Evolutionary conservation across 1,284 basidiomycete species (phyloP).

Genomic region (Leccinum brunneo-olivaceum): DNA sequence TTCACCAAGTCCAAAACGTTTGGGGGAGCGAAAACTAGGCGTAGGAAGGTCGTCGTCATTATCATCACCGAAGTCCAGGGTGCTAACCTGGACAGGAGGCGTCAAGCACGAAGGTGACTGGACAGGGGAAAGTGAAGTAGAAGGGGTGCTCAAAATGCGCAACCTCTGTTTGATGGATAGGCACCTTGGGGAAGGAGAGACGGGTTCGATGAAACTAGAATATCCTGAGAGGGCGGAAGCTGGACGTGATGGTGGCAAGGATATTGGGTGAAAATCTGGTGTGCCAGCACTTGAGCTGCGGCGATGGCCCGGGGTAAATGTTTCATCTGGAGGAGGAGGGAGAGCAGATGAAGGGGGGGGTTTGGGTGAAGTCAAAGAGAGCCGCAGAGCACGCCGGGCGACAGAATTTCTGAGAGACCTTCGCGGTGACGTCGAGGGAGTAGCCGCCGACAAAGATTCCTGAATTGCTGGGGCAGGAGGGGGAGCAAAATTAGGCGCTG

Average conservation of each 20-base stretch:
- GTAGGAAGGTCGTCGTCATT: constrained; percentile 18
- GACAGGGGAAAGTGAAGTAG: constrained; percentile 3
- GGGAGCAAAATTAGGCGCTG: constrained; percentile 59
- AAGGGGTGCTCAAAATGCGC: constrained; percentile 47
- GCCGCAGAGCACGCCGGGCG: constrained; percentile 44
- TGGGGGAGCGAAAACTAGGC: constrained; percentile 28
- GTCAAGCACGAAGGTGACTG: constrained; percentile 6
- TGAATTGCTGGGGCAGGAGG: constrained; percentile 53
- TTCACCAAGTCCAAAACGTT: constrained; percentile 48
- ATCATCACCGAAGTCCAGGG: constrained; percentile 25
- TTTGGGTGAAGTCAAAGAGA: constrained; percentile 58
- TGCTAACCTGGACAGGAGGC: constrained; percentile 20
- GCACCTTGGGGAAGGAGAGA: constrained; percentile 28
- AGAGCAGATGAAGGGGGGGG: constrained; percentile 50
- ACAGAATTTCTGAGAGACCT: constrained; percentile 51
- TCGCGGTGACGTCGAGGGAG: constrained; percentile 29
- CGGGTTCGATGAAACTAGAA: constrained; percentile 12
- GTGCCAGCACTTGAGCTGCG: constrained; percentile 26
- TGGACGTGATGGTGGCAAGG: constrained; percentile 40
- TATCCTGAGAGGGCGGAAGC: constrained; percentile 13
- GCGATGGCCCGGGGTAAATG: constrained; percentile 29
- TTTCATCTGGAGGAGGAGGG: constrained; percentile 57
- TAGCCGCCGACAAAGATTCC: constrained; percentile 21
- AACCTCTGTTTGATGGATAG: constrained; percentile 52
- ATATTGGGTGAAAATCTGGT: constrained; percentile 27